Evolutionary conservation across 2,329 filamentous ascomycete genomes (phyloP).

Genomic region (Penicillium palitans): DNA sequence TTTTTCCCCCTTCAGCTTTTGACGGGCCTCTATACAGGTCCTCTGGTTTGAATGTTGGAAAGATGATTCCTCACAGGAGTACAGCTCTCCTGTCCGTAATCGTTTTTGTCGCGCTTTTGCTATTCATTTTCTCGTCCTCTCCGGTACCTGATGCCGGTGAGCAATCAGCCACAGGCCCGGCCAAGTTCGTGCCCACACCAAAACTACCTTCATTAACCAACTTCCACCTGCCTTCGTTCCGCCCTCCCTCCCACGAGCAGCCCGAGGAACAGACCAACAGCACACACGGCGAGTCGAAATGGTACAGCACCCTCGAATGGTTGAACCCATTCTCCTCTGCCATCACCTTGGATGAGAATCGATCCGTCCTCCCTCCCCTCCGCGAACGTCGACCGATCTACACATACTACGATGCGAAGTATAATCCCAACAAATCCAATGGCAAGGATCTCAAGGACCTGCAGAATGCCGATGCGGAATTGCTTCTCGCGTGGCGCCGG

Average conservation of each 20-base stretch:
- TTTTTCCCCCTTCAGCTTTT: background rate
- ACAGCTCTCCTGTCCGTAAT: slow-evolving; percentile 46
- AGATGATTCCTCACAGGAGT: slow-evolving; percentile 44
- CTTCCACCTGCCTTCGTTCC: slow-evolving; percentile 63
- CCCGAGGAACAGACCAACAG: slow-evolving; percentile 74
- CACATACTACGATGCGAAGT: slow-evolving; percentile 79
- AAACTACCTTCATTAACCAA: slow-evolving; percentile 55
- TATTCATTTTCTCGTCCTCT: slow-evolving; percentile 48
- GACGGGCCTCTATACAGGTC: slow-evolving; percentile 4
- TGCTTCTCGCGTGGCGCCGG: slow-evolving; percentile 83
- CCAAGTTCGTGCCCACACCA: slow-evolving; percentile 38
- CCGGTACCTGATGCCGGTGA: slow-evolving; percentile 31
- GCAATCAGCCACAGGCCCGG: slow-evolving; percentile 26
- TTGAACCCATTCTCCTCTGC: slow-evolving; percentile 83
- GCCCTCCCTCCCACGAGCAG: slow-evolving; percentile 68
- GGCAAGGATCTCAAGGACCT: slow-evolving; percentile 61
- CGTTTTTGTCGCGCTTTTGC: slow-evolving; percentile 44
- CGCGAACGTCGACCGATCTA: slow-evolving; percentile 72
- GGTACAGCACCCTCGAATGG: slow-evolving; percentile 91
- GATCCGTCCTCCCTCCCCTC: slow-evolving; percentile 79
- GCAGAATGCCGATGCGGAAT: slow-evolving; percentile 70
- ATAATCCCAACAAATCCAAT: slow-evolving; percentile 33
- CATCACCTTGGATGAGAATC: slow-evolving; percentile 75
- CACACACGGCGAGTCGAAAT: slow-evolving; percentile 73
- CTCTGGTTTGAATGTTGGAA: slow-evolving; percentile 15